These are phyloP conservation scores for Aplosporella prunicola DNA, from an alignment of 2,329 filamentous ascomycete genomes.

Conservation along the genomic window DNA sequence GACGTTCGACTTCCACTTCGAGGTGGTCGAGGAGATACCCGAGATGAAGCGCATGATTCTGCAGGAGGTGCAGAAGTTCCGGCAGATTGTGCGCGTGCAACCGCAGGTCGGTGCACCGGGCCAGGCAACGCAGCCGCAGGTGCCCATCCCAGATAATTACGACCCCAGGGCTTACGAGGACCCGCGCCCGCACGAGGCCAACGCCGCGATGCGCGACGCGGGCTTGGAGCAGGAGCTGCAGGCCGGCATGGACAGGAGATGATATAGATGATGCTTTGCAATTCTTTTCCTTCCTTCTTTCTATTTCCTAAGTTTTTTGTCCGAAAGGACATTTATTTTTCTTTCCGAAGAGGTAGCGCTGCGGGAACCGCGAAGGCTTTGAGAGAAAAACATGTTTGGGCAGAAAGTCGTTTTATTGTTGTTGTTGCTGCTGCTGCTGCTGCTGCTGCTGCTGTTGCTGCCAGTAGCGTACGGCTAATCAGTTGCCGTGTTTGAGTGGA, in stretches of 20 bases:
- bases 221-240: slow-evolving; percentile 12
- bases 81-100: slow-evolving; percentile 45
- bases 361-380: too few species aligned
- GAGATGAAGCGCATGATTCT: slow-evolving; percentile 98
- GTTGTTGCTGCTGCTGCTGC: too few species aligned
- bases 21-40: slow-evolving; percentile 87
- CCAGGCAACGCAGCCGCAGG: slow-evolving; percentile 39
- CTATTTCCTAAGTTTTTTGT: too few species aligned
- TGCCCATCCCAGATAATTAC: slow-evolving; percentile 55
- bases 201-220: slow-evolving; percentile 2
- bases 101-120: slow-evolving; percentile 20
- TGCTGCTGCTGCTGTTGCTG: too few species aligned
- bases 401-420: too few species aligned
- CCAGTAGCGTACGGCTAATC: too few species aligned
- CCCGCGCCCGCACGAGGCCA: slow-evolving; percentile 50
- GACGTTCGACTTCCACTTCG: slow-evolving; percentile 97
- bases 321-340: too few species aligned
- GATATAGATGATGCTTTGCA: not conserved
- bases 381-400: too few species aligned
- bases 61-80: slow-evolving; percentile 85
- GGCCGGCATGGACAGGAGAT: slow-evolving; percentile 11
- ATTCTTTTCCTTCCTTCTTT: not conserved
- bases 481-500: too few species aligned
- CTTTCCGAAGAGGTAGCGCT: too few species aligned
- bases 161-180: slow-evolving; percentile 50